Conservation (phyloP, 495 filamentous ascomycete species). For the Evernia prunastri region DNA sequence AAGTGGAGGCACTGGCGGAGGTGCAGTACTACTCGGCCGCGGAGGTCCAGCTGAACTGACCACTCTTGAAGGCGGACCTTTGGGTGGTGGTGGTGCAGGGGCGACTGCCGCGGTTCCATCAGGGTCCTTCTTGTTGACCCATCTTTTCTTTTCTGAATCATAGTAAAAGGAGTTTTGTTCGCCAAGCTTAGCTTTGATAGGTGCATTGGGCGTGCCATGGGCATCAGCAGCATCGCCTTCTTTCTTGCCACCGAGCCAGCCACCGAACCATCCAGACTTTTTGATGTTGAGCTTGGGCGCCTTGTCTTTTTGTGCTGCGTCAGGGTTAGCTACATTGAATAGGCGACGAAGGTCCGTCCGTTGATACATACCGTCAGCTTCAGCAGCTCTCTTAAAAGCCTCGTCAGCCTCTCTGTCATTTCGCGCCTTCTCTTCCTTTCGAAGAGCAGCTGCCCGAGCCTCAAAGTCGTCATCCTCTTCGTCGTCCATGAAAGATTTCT, state of each 20-base stretch:
- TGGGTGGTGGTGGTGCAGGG: slow-evolving; percentile 48
- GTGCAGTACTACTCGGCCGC: slow-evolving; percentile 20
- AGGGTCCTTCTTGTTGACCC: slow-evolving; percentile 90
- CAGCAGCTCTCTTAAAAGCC: slow-evolving; percentile 72
- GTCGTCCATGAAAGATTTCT: slow-evolving; percentile 75
- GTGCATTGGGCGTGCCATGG: slow-evolving; percentile 47
- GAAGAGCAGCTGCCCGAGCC: slow-evolving; percentile 46
- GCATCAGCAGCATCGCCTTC: slow-evolving; percentile 40
- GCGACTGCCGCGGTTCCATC: slow-evolving; percentile 41
- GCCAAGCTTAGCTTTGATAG: slow-evolving; percentile 90
- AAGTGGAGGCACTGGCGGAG: slow-evolving; percentile 34
- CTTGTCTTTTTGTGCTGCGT: slow-evolving; percentile 39
- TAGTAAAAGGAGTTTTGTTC: slow-evolving; percentile 91
- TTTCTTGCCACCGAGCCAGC: slow-evolving; percentile 78
- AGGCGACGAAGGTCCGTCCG: background rate
- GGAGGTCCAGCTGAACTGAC: slow-evolving; percentile 27
- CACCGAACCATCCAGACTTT: slow-evolving; percentile 71
- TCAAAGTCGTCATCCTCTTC: slow-evolving; percentile 55
- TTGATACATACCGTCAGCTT: slow-evolving; percentile 63
- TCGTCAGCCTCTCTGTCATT: slow-evolving; percentile 58
- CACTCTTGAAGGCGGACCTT: slow-evolving; percentile 35
- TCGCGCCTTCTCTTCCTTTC: slow-evolving; percentile 46
- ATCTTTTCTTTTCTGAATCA: slow-evolving; percentile 89
- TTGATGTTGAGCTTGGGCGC: slow-evolving; percentile 42
- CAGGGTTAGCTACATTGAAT: slow-evolving; percentile 1